Base-by-base conservation (phyloP, 495 filamentous ascomycete species). In the Aspergillus bridgeri region DNA sequence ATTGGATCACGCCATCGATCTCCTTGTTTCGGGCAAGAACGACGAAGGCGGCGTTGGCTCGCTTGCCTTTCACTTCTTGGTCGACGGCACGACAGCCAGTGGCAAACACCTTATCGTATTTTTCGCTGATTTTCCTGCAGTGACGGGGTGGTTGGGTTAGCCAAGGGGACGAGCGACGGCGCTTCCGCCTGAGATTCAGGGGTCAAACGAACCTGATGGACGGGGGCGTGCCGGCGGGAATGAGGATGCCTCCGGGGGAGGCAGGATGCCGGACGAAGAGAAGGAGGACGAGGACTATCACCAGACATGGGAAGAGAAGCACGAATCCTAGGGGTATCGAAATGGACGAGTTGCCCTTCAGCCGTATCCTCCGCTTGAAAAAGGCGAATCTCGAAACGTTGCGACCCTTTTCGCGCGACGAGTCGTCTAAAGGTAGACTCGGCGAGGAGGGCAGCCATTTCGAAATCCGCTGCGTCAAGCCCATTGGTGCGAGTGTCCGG, bases 1-100 rank as follows among this genome's bases (percentile, higher is more conserved):
- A 97, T 75, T 97, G 89, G 47, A 98, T 86, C 27, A 99, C 94
- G 53, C 94, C 94, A 1, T 96, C 91, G 58, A 99, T 66, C 74
- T 99, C 94, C 81, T 96, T 96, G 72, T 99, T 97, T 62, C 94
- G 80, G 22, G 94, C 94, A 53, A 99, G 83, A 19, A 99, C 92
- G 60, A 99, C 95, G 60, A 99, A 94, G 17, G 89, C 92, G 50
- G 91, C 94, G 70, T 99, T 98, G 63, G 87, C 94, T 61, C 91
- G 84, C 48, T 86, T 87, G 11, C 80, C 83, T 57, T 89, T 83
- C 19, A 81, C 85, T 58, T 56, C 44, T 20, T 58, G 60, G 21
- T 85, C 74, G 15, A 83, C 80, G 53, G 90, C 85, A 56, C 89
- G 77, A 72, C 94, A 99, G 59, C 94, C 94, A 8, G 86, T 89